phyloP scores from a whole-genome alignment of 1,284 basidiomycete species.

The Sporisorium reilianum region DNA sequence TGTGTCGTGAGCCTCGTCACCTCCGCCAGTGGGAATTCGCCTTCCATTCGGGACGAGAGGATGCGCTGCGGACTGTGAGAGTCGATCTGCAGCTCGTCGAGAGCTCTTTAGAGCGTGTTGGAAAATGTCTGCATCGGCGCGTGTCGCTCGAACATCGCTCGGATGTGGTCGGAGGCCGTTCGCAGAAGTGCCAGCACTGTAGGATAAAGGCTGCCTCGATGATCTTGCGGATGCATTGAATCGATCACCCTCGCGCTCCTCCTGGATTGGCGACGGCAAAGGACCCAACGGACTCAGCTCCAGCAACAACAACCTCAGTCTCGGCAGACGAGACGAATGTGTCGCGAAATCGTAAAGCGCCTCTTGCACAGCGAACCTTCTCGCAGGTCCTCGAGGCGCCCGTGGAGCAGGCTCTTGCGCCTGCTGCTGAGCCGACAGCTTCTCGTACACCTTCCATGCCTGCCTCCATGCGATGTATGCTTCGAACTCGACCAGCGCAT shows the following conservation, averaged over 20 bases:
- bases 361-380: constrained; percentile 43
- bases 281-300: constrained; percentile 35
- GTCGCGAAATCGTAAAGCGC: constrained; percentile 35
- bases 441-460: constrained; percentile 38
- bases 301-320: constrained; percentile 28
- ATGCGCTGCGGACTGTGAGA: too few relatives aligned
- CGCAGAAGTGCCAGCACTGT: neutral
- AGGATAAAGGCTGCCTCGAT: neutral
- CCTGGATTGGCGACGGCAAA: constrained; percentile 19
- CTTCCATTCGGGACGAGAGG: neutral
- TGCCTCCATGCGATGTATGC: constrained; percentile 39
- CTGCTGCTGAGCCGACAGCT: constrained; percentile 24
- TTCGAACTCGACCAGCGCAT: constrained; percentile 34
- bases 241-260: constrained; percentile 12
- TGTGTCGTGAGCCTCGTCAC: neutral
- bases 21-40: neutral
- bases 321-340: constrained; percentile 25
- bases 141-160: constrained; percentile 17
- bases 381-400: constrained; percentile 35
- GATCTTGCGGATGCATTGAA: neutral
- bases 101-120: neutral
- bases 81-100: constrained; percentile 8
- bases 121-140: constrained; percentile 13
- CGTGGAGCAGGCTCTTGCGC: constrained; percentile 30
- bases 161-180: neutral